Conservation (phyloP, 345 rosid genomes). For the Raphanus raphanistrum region DNA sequence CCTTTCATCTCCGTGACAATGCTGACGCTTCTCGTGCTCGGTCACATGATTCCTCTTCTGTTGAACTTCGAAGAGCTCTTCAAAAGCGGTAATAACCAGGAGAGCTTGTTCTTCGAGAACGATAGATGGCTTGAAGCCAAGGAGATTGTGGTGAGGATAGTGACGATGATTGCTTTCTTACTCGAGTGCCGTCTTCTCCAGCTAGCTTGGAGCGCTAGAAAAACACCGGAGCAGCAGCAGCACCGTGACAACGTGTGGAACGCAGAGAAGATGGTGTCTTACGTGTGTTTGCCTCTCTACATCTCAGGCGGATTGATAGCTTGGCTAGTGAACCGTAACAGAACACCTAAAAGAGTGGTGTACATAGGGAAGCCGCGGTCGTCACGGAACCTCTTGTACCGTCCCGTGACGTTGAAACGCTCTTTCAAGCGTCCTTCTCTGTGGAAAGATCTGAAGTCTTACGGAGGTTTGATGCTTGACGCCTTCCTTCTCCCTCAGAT, state of each 20-base stretch:
- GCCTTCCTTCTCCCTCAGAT: conserved; percentile 83
- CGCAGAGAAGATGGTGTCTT: conserved; percentile 67
- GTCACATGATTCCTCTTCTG: conserved; percentile 79
- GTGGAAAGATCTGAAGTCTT: conserved; percentile 69
- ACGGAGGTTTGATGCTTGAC: conserved; percentile 78
- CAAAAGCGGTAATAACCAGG: conserved; percentile 42
- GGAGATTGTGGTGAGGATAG: conserved; percentile 75
- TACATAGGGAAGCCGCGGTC: conserved; percentile 29
- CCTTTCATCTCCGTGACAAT: conserved; percentile 68
- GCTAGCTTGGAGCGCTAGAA: conserved; percentile 69
- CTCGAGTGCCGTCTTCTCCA: conserved; percentile 78
- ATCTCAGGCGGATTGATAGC: conserved; percentile 62
- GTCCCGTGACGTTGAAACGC: conserved; percentile 11
- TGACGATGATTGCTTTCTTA: conserved; percentile 83
- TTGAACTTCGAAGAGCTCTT: conserved; percentile 81
- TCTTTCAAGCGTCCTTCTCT: conserved; percentile 46
- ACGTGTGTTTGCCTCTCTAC: conserved; percentile 59
- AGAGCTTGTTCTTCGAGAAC: conserved; percentile 56
- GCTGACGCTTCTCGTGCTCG: conserved; percentile 63
- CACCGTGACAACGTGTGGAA: conserved; percentile 46
- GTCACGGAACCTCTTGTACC: background rate
- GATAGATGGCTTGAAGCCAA: conserved; percentile 88
- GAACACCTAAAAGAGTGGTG: conserved; percentile 29
- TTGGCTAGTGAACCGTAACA: conserved; percentile 51
- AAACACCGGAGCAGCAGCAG: conserved; percentile 32